Conservation (phyloP, 2,329 filamentous ascomycete genomes). For the Beauveria caledonica region DNA sequence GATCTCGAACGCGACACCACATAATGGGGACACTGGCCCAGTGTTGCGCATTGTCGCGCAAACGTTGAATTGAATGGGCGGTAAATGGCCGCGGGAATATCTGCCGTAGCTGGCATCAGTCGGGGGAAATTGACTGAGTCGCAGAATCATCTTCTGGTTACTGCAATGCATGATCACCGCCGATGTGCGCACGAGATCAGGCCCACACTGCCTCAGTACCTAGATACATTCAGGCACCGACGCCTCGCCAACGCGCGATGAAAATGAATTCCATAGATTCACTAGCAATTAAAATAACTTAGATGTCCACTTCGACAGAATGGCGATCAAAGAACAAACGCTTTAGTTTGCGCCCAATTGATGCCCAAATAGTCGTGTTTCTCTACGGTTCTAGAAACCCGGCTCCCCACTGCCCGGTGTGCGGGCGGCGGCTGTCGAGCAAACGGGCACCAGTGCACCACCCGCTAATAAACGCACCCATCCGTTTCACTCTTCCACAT, state of each 20-base stretch:
- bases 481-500: constrained; percentile 9
- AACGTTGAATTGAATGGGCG: background rate
- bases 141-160: background rate
- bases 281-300: background rate
- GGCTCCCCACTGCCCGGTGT: background rate
- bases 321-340: background rate
- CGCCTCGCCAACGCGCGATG: background rate
- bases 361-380: constrained; percentile 17
- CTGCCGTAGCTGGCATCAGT: background rate
- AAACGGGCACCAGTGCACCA: constrained; percentile 7
- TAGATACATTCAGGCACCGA: background rate
- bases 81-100: too few species aligned
- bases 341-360: background rate
- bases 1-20: background rate
- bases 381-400: constrained; percentile 18
- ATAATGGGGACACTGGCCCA: background rate
- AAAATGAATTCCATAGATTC: background rate
- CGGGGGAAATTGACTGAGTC: background rate
- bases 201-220: constrained; percentile 4
- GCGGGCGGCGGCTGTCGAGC: constrained; percentile 4
- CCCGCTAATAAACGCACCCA: background rate
- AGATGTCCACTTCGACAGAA: background rate
- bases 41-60: background rate
- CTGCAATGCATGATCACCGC: background rate
- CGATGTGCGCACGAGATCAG: constrained; percentile 10